Evolutionary conservation across 2,329 filamentous ascomycete genomes (phyloP).

Genomic region (Blastomyces parvus): DNA sequence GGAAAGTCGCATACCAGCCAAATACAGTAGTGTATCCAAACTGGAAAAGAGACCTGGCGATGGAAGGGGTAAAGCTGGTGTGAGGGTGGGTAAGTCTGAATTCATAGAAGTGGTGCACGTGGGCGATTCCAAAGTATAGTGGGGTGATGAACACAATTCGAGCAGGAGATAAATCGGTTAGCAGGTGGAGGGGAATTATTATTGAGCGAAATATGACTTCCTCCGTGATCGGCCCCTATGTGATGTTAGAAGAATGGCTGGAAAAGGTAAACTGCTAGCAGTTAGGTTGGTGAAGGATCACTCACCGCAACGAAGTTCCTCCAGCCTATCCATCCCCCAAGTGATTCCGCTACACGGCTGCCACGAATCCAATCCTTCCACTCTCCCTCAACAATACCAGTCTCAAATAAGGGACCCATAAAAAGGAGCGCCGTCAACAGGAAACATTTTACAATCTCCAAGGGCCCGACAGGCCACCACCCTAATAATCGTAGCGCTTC

Average conservation of each 20-base stretch:
- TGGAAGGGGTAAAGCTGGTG: conserved; percentile 51
- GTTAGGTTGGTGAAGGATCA: conserved; percentile 19
- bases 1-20: conserved; percentile 82
- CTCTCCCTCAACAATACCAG: conserved; percentile 59
- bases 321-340: conserved; percentile 70
- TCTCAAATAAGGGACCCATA: conserved; percentile 72
- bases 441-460: conserved; percentile 56
- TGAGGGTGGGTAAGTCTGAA: conserved; percentile 72
- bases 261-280: conserved; percentile 9
- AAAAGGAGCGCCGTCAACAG: conserved; percentile 70
- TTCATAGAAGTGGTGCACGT: conserved; percentile 94
- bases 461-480: conserved; percentile 63
- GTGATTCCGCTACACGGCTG: conserved; percentile 48
- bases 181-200: conserved; percentile 70
- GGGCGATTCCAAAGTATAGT: conserved; percentile 83
- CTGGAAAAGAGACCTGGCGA: conserved; percentile 69
- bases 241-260: conserved; percentile 10
- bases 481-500: conserved; percentile 62
- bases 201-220: conserved; percentile 88
- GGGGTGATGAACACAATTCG: conserved; percentile 71
- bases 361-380: conserved; percentile 58
- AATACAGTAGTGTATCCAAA: conserved; percentile 87
- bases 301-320: conserved; percentile 78
- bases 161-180: conserved; percentile 50
- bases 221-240: conserved; percentile 75